Evolutionary conservation across 768 basidiomycete species (phyloP).

Genomic region (Boletus barrowsii): DNA sequence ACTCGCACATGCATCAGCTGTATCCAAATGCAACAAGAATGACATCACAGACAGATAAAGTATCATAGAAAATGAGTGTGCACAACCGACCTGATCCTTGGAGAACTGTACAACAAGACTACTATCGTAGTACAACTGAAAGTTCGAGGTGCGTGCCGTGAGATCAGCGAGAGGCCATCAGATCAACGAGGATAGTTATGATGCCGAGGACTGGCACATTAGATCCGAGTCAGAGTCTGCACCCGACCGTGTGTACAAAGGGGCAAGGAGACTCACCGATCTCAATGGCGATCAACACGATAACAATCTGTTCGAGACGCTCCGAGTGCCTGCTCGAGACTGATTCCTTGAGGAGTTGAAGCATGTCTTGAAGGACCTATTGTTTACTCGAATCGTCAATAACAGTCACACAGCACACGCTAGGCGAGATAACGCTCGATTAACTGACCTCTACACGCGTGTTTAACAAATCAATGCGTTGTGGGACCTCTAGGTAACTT

Average conservation of each 20-base stretch:
- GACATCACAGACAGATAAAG: background rate
- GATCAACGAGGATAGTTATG: conserved; percentile 85
- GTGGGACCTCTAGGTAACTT: conserved; percentile 92
- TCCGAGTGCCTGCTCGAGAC: conserved; percentile 90
- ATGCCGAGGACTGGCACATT: conserved; percentile 70
- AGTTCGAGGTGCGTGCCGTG: conserved; percentile 40
- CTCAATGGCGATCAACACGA: conserved; percentile 85
- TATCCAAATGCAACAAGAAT: background rate
- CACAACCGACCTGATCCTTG: conserved; percentile 3
- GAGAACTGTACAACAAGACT: background rate
- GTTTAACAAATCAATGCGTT: conserved; percentile 89
- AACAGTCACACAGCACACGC: background rate
- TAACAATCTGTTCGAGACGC: conserved; percentile 89
- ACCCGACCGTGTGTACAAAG: background rate
- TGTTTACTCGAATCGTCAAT: conserved; percentile 1
- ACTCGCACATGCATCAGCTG: background rate
- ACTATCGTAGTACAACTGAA: conserved; percentile 11
- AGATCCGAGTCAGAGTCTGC: conserved; percentile 7
- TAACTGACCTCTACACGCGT: conserved; percentile 81
- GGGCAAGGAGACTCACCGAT: conserved; percentile 51
- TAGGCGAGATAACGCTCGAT: conserved; percentile 9
- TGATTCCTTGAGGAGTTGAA: conserved; percentile 91
- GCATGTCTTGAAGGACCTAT: conserved; percentile 94
- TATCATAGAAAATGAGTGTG: conserved; percentile 5
- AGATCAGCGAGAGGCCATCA: conserved; percentile 73